Conservation (phyloP, 805 yeast genomes). For the Teunomyces funiuensis region DNA sequence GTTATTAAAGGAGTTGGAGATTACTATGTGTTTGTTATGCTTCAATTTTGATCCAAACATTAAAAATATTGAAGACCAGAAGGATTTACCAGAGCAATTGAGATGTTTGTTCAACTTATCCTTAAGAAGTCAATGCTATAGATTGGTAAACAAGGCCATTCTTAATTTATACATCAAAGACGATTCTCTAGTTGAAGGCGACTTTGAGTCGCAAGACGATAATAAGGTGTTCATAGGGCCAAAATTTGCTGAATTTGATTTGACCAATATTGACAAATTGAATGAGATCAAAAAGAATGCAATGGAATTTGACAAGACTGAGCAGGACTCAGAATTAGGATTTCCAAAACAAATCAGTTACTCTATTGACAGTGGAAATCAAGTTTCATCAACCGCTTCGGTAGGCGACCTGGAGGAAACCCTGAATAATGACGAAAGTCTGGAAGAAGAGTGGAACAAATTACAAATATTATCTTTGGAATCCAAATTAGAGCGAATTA, state of each 20-base stretch:
- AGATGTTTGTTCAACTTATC: constrained; percentile 56
- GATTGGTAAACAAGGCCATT: constrained; percentile 67
- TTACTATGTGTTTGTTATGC: constrained; percentile 78
- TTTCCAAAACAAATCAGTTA: background rate
- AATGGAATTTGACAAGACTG: constrained; percentile 9
- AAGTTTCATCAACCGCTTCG: constrained; percentile 1
- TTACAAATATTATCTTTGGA: constrained; percentile 26
- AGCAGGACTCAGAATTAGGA: constrained; percentile 7
- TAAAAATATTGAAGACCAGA: constrained; percentile 32
- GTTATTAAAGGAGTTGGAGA: constrained; percentile 71
- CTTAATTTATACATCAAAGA: constrained; percentile 33
- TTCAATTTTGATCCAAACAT: constrained; percentile 41
- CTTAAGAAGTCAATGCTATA: constrained; percentile 64
- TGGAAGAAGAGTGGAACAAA: constrained; percentile 23
- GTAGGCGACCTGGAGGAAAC: constrained; percentile 10
- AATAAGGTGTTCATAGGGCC: constrained; percentile 20
- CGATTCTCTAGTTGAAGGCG: constrained; percentile 2
- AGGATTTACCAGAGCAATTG: constrained; percentile 54
- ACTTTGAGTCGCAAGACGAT: constrained; percentile 1
- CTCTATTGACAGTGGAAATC: background rate
- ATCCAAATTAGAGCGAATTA: constrained; percentile 51
- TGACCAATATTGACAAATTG: constrained; percentile 10
- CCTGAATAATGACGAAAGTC: constrained; percentile 17
- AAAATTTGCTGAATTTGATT: constrained; percentile 20
- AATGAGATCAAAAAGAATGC: constrained; percentile 1